Conservation (phyloP, 148 eudicot species). For the Cornus florida region DNA sequence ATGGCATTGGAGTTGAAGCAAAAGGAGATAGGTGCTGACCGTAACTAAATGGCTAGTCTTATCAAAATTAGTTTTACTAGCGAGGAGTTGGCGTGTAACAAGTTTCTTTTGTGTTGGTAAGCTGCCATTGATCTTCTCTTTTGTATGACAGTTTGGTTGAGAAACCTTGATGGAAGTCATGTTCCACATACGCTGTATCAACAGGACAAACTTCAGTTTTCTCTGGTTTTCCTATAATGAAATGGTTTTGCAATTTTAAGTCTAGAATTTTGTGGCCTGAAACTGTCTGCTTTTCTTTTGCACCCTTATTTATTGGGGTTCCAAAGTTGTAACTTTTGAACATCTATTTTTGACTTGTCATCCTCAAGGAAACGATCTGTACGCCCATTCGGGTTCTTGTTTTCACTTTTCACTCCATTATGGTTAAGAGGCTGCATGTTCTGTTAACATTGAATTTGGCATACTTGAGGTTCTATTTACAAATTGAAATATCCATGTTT, state of each 20-base stretch:
- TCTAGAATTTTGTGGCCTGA: not conserved
- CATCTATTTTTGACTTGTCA: not conserved
- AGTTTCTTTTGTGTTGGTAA: conserved; percentile 5
- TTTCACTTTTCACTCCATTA: too few species aligned
- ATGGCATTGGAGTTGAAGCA: conserved; percentile 71
- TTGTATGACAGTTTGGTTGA: not conserved
- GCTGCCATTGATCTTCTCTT: not conserved
- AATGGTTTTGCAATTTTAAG: not conserved
- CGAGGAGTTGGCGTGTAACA: not conserved
- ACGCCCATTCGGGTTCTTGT: too few species aligned
- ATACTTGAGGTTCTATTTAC: too few species aligned
- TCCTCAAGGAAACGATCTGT: not conserved
- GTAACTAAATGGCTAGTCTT: not conserved
- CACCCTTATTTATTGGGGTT: not conserved
- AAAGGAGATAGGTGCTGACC: conserved; percentile 46
- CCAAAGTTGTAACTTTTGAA: not conserved
- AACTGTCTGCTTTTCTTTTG: not conserved
- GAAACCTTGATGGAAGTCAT: conserved; percentile 2
- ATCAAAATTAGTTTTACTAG: not conserved
- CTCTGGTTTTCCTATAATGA: conserved; percentile 11
- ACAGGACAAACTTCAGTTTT: conserved; percentile 3
- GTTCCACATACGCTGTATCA: not conserved
- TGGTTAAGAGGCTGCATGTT: too few species aligned
- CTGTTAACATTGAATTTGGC: too few species aligned
- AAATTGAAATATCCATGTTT: too few species aligned